Evolutionary conservation across 306 rosid genomes (phyloP).

Genomic region (Pyrus communis): DNA sequence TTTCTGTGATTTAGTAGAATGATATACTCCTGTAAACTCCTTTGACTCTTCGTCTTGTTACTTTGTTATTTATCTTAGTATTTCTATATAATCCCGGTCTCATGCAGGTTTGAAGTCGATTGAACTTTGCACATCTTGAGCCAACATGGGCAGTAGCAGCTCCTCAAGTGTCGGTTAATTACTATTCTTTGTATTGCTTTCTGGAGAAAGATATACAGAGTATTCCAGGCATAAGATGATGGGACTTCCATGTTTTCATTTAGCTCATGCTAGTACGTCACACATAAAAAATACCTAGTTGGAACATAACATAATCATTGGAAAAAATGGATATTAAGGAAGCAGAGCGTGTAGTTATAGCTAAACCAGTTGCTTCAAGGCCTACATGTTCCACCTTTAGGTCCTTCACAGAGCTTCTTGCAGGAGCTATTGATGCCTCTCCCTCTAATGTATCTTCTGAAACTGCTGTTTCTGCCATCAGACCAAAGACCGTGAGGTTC

Average conservation of each 20-base stretch:
- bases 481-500: slow-evolving; percentile 91
- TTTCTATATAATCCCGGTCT: not conserved
- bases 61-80: too few species aligned
- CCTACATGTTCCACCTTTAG: slow-evolving; percentile 66
- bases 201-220: not conserved
- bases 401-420: slow-evolving; percentile 89
- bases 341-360: slow-evolving; percentile 57
- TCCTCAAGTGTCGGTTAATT: not conserved
- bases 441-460: slow-evolving; percentile 45
- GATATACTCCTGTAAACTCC: not conserved
- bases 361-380: slow-evolving; percentile 90
- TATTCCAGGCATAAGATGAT: slow-evolving; percentile 2
- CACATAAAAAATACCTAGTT: not conserved
- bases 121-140: not conserved
- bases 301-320: not conserved
- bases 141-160: not conserved
- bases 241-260: not conserved
- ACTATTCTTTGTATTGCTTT: not conserved
- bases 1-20: not conserved
- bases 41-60: not conserved
- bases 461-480: slow-evolving; percentile 68
- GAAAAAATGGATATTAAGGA: slow-evolving; percentile 75
- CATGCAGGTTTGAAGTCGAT: not conserved
- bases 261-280: not conserved
- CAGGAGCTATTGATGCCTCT: slow-evolving; percentile 61